A percentile compares a stretch with the other conserved stretches of the same genome.
Conservation (phyloP, 2,329 filamentous ascomycete genomes). For the Monosporascus sp. region DNA sequence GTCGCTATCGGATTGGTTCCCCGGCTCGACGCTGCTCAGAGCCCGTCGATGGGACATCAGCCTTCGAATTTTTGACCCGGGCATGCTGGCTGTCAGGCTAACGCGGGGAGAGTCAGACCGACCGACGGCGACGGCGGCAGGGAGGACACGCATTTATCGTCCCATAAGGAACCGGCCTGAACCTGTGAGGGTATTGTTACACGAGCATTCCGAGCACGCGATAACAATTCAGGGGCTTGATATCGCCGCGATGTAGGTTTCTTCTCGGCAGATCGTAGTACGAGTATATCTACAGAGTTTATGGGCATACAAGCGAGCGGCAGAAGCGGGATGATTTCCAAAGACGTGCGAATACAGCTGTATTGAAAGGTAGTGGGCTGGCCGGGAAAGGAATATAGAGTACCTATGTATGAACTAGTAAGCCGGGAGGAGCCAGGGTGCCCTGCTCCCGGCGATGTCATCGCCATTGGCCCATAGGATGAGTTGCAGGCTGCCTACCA, state of each 20-base stretch:
- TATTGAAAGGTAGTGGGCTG: background rate
- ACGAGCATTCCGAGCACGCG: background rate
- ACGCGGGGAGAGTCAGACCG: background rate
- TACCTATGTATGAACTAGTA: background rate
- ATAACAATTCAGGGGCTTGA: background rate
- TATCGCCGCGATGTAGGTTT: background rate
- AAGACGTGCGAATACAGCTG: background rate
- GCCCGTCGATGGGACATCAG: conserved; percentile 32
- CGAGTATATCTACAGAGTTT: background rate
- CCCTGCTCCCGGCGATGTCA: conserved; percentile 15
- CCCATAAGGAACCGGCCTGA: background rate
- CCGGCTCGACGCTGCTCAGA: conserved; percentile 19
- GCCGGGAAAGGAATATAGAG: background rate
- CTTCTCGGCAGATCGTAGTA: background rate
- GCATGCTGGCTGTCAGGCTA: conserved; percentile 26
- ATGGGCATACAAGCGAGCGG: background rate
- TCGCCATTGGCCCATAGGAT: conserved; percentile 17
- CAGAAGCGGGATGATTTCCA: background rate
- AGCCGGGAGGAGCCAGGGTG: conserved; percentile 7
- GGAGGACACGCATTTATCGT: background rate
- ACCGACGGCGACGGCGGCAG: background rate
- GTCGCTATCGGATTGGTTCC: conserved; percentile 12
- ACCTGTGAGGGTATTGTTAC: background rate
- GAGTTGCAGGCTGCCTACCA: conserved; percentile 5
- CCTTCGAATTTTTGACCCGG: conserved; percentile 39